phyloP scores from a whole-genome alignment of 106 monocot genomes.

The Narthecium ossifragum region DNA sequence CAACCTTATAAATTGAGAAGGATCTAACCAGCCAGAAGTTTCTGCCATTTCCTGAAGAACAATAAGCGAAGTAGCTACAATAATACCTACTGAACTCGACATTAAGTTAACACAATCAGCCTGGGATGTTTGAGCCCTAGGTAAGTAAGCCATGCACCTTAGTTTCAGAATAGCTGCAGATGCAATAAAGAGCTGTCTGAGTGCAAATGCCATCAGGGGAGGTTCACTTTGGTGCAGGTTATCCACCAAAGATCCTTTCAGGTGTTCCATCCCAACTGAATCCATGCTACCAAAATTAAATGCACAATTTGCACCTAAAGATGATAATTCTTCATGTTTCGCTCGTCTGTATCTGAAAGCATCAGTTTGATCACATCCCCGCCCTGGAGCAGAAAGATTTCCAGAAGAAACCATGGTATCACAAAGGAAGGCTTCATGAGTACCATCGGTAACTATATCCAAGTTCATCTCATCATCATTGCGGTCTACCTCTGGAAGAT shows the following conservation, averaged over 20 bases:
- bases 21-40: constrained; percentile 9
- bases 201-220: constrained; percentile 37
- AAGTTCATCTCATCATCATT: constrained; percentile 15
- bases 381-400: no score
- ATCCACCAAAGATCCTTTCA: constrained; percentile 23
- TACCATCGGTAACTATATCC: no score
- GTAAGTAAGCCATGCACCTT: constrained; percentile 17
- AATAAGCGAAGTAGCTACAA: constrained; percentile 35
- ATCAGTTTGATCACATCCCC: neutral
- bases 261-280: constrained; percentile 18
- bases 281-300: no score
- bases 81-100: constrained; percentile 19
- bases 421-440: no score
- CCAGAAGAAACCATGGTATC: no score
- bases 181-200: constrained; percentile 60
- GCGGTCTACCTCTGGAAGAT: constrained; percentile 5
- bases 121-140: constrained; percentile 2
- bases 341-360: neutral
- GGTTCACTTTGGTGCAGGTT: constrained; percentile 40
- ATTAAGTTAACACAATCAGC: constrained; percentile 3
- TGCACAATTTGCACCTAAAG: constrained; percentile 1
- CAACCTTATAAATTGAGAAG: constrained; percentile 45
- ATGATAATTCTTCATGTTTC: constrained; percentile 6
- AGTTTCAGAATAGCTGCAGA: constrained; percentile 71
- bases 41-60: constrained; percentile 43